A percentile compares a stretch with the other conserved stretches of the same genome.
Conservation (phyloP, 768 basidiomycete genomes). For the Asterophora lycoperdoides region DNA sequence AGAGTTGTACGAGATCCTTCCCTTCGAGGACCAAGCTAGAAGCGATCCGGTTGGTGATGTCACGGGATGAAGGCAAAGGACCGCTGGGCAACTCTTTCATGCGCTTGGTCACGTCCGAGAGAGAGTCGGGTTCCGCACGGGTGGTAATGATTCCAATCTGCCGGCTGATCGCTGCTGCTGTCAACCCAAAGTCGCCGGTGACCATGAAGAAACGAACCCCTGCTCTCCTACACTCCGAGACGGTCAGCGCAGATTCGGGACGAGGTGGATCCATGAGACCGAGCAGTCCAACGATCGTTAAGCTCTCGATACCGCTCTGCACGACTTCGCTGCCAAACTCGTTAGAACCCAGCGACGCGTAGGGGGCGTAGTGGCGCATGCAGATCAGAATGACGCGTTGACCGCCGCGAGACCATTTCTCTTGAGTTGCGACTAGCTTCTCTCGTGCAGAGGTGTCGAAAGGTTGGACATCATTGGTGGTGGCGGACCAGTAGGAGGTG, state of each 20-base stretch:
- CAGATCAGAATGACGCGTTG: conserved; percentile 52
- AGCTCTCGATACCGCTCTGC: conserved; percentile 30
- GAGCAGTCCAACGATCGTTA: conserved; percentile 47
- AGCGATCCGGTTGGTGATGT: conserved; percentile 31
- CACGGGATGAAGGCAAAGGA: conserved; percentile 4
- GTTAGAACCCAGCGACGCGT: conserved; percentile 15
- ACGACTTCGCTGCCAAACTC: conserved; percentile 34
- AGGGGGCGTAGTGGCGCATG: conserved; percentile 24
- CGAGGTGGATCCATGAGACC: conserved; percentile 57
- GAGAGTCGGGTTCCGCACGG: conserved; percentile 19
- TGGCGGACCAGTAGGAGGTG: conserved; percentile 17
- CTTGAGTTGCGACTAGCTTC: conserved; percentile 27
- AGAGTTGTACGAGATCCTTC: conserved; percentile 36
- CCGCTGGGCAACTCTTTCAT: conserved; percentile 6
- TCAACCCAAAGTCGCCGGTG: conserved; percentile 53
- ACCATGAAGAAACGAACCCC: conserved; percentile 55
- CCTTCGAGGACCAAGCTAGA: conserved; percentile 40
- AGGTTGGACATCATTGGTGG: conserved; percentile 22
- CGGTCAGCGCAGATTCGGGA: conserved; percentile 42
- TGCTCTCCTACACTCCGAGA: conserved; percentile 42
- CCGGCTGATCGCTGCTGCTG: conserved; percentile 46
- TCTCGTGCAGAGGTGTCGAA: conserved; percentile 21
- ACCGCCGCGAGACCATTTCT: conserved; percentile 42
- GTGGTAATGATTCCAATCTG: conserved; percentile 42
- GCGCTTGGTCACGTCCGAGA: conserved; percentile 7